Conservation (phyloP, 495 filamentous ascomycete genomes). For the Penicillium canariense region DNA sequence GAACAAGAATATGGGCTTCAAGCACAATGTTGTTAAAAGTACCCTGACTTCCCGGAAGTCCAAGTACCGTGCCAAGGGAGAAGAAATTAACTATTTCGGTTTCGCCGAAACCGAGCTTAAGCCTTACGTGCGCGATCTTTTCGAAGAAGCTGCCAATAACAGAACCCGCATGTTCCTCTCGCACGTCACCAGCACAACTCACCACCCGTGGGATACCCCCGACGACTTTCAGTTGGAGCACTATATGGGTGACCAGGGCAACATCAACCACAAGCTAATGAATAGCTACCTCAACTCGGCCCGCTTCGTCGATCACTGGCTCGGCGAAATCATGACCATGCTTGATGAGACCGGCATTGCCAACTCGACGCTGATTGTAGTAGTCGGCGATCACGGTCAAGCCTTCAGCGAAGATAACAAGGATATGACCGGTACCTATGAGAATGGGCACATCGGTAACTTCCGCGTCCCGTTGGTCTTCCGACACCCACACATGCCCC, state of each 20-base stretch:
- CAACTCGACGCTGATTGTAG: conserved; percentile 48
- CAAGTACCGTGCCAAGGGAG: conserved; percentile 30
- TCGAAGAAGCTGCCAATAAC: conserved; percentile 38
- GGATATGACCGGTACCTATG: conserved; percentile 38
- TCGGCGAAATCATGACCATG: conserved; percentile 43
- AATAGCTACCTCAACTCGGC: conserved; percentile 45
- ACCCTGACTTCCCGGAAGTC: conserved; percentile 25
- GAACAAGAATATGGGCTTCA: conserved; percentile 41
- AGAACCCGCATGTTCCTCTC: conserved; percentile 47
- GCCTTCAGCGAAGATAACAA: conserved; percentile 40
- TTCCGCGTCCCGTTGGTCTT: conserved; percentile 45
- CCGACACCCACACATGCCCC: conserved; percentile 43
- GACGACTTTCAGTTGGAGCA: conserved; percentile 29
- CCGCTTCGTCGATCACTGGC: conserved; percentile 46
- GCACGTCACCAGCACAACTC: conserved; percentile 46
- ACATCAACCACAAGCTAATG: conserved; percentile 29
- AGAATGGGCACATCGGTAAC: conserved; percentile 47
- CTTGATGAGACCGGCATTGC: conserved; percentile 48
- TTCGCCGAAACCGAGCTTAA: conserved; percentile 43
- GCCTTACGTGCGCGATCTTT: conserved; percentile 43
- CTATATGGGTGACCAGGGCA: conserved; percentile 34
- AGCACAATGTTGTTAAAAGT: conserved; percentile 33
- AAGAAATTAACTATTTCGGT: conserved; percentile 47
- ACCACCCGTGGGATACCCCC: conserved; percentile 44
- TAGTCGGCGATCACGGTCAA: conserved; percentile 48